Percentiles rank a stretch among this genome's conserved stretches.
Evolutionary conservation across 2,329 filamentous ascomycete species (phyloP).

Genomic region (Penicillium sp.): DNA sequence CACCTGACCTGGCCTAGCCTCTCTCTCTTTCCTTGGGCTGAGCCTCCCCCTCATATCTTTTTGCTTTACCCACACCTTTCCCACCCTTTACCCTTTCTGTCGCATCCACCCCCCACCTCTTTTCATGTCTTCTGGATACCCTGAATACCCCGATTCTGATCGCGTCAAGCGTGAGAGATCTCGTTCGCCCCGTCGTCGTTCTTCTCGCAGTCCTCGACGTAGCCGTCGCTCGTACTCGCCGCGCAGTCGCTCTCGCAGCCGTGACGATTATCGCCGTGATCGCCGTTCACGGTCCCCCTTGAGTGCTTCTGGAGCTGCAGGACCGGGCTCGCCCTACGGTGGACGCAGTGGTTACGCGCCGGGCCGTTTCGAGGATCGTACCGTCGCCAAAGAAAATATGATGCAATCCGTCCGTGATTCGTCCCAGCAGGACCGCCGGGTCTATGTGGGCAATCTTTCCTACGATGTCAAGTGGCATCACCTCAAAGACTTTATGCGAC

Average conservation of each 20-base stretch:
- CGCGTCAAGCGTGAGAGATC: slow-evolving; percentile 68
- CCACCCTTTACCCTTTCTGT: background rate
- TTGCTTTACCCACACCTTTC: background rate
- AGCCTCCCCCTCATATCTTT: slow-evolving; percentile 6
- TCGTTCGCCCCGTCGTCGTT: slow-evolving; percentile 62
- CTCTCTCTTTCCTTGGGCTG: slow-evolving; percentile 8
- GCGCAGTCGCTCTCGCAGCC: slow-evolving; percentile 71
- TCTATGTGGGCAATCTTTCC: slow-evolving; percentile 97
- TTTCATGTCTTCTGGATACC: slow-evolving; percentile 24
- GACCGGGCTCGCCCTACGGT: slow-evolving; percentile 56
- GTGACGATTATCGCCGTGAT: slow-evolving; percentile 69
- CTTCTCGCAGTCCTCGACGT: slow-evolving; percentile 69
- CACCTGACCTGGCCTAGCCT: slow-evolving; percentile 18
- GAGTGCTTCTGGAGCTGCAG: slow-evolving; percentile 66
- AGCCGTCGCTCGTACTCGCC: slow-evolving; percentile 74
- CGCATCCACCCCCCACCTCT: background rate
- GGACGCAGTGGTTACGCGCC: slow-evolving; percentile 61
- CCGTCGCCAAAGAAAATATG: slow-evolving; percentile 84
- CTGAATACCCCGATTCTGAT: slow-evolving; percentile 32
- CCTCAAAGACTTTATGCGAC: slow-evolving; percentile 99
- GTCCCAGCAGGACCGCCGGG: slow-evolving; percentile 96
- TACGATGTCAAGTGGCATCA: slow-evolving; percentile 99
- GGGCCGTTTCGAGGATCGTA: slow-evolving; percentile 73
- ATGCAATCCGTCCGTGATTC: slow-evolving; percentile 90
- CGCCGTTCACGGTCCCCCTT: slow-evolving; percentile 82